phyloP scores from a whole-genome alignment of 2,329 filamentous ascomycete species.

The Botrytis deweyae region DNA sequence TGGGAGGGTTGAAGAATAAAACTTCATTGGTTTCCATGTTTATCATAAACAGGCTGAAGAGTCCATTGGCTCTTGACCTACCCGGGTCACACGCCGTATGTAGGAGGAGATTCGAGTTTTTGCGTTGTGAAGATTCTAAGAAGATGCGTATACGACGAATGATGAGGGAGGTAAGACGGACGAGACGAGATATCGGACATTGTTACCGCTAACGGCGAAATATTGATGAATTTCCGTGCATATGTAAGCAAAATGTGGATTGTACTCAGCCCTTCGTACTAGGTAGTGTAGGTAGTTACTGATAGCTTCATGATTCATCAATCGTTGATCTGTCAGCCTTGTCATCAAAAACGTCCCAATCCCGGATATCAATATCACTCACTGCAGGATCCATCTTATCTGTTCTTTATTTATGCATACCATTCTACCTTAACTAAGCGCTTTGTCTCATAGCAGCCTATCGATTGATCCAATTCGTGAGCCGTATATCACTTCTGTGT shows the following conservation, averaged over 20 bases:
- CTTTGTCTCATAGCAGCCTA: background rate
- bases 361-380: background rate
- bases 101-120: background rate
- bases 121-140: background rate
- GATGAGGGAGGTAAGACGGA: background rate
- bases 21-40: background rate
- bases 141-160: background rate
- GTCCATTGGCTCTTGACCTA: background rate
- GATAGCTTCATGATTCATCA: background rate
- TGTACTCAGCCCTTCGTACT: background rate
- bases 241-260: constrained; percentile 3
- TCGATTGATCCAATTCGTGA: background rate
- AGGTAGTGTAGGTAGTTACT: too few species aligned
- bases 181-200: background rate
- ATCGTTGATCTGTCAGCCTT: background rate
- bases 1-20: background rate
- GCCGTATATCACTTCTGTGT: background rate
- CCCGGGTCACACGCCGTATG: background rate
- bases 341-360: background rate
- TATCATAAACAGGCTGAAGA: background rate
- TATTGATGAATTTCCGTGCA: background rate
- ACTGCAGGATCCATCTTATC: background rate
- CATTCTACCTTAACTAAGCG: background rate
- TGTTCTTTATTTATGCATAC: background rate
- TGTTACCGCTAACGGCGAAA: background rate